Evolutionary conservation across 2,329 filamentous ascomycete genomes (phyloP).

Genomic region (Fusarium agapanthi): DNA sequence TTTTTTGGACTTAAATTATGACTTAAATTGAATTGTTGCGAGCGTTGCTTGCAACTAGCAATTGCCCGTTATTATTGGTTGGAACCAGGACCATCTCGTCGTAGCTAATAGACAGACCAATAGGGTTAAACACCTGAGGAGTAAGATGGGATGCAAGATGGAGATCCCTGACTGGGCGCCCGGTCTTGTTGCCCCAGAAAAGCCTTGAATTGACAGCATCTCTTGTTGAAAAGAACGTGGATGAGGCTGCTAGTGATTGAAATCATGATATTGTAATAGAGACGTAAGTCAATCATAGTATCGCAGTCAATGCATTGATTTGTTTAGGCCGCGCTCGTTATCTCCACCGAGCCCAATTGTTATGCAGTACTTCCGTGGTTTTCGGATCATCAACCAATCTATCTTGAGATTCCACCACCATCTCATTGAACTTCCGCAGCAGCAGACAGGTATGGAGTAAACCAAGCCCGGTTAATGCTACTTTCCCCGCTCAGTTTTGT

Average conservation of each 20-base stretch:
- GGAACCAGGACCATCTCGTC: neutral
- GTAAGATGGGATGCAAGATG: slow-evolving; percentile 20
- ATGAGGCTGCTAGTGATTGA: neutral
- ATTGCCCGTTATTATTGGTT: slow-evolving; percentile 22
- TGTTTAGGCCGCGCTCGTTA: neutral
- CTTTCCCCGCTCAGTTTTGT: slow-evolving; percentile 38
- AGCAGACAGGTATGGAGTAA: neutral
- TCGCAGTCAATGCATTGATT: neutral
- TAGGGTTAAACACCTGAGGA: neutral
- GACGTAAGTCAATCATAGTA: neutral
- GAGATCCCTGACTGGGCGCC: slow-evolving; percentile 1
- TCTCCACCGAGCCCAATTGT: neutral
- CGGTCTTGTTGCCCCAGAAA: slow-evolving; percentile 14
- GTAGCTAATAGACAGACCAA: slow-evolving; percentile 6
- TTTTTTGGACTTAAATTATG: too few relatives aligned
- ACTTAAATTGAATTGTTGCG: too few relatives aligned
- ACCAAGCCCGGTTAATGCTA: slow-evolving; percentile 19
- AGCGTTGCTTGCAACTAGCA: neutral
- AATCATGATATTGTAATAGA: neutral
- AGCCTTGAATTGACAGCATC: slow-evolving; percentile 4
- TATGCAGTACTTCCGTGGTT: neutral
- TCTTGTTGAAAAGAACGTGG: neutral
- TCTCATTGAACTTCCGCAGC: slow-evolving; percentile 1
- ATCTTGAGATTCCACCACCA: slow-evolving; percentile 8
- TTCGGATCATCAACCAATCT: slow-evolving; percentile 7